phyloP scores from a whole-genome alignment of 2,329 filamentous ascomycete genomes.

The Shiraia sp. region DNA sequence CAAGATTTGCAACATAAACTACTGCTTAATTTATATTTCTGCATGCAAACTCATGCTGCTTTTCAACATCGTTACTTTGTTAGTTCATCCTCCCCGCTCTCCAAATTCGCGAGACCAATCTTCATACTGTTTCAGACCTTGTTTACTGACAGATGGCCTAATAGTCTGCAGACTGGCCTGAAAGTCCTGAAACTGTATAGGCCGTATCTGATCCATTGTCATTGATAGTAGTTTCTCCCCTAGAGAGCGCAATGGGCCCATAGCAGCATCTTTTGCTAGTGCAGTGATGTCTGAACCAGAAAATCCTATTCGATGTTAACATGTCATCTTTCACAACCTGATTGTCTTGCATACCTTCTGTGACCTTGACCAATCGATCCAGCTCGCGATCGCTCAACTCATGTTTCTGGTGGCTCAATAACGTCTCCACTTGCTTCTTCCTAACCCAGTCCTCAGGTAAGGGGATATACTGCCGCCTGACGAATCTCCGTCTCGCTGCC shows the following conservation, averaged over 20 bases:
- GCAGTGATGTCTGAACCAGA: constrained; percentile 97
- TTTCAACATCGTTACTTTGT: background rate
- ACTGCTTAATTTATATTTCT: background rate
- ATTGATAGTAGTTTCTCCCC: constrained; percentile 89
- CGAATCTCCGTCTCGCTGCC: constrained; percentile 86
- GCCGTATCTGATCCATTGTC: constrained; percentile 90
- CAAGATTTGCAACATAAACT: too few relatives aligned
- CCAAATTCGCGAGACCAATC: constrained; percentile 94
- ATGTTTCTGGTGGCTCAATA: constrained; percentile 88
- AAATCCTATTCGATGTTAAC: constrained; percentile 67
- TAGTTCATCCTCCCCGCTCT: constrained; percentile 77
- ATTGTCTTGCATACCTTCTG: constrained; percentile 68
- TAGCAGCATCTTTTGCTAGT: constrained; percentile 94
- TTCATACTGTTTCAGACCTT: constrained; percentile 86
- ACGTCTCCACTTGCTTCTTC: constrained; percentile 73
- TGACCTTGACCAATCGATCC: constrained; percentile 72
- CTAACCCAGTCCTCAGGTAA: constrained; percentile 84
- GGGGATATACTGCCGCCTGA: constrained; percentile 93
- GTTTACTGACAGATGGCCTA: constrained; percentile 82
- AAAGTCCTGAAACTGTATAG: constrained; percentile 84
- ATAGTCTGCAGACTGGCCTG: constrained; percentile 81
- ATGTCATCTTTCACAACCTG: background rate
- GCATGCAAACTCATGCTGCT: background rate
- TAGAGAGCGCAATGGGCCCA: constrained; percentile 89
- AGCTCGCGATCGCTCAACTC: constrained; percentile 73